Conservation (phyloP, 768 basidiomycete species). For the Atractiella rhizophila region DNA sequence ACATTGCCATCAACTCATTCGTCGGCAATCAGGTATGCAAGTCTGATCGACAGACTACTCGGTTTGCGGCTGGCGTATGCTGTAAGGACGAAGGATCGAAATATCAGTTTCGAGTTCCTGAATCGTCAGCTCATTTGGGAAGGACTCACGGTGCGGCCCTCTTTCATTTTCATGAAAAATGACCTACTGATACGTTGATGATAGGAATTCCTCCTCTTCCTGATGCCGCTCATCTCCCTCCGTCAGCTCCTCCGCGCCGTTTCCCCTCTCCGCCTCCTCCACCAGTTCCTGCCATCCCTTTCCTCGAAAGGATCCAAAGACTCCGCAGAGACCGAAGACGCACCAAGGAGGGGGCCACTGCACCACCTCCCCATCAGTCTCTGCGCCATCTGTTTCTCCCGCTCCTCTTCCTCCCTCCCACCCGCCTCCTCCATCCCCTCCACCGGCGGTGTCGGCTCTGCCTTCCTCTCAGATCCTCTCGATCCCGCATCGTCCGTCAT, state of each 20-base stretch:
- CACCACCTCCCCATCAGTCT: conserved; percentile 42
- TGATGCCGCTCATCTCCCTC: conserved; percentile 58
- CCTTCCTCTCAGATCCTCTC: conserved; percentile 26
- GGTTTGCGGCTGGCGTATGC: conserved; percentile 48
- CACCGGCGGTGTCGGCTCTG: conserved; percentile 32
- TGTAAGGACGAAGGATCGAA: conserved; percentile 39
- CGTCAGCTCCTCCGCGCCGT: conserved; percentile 37
- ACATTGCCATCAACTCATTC: background rate
- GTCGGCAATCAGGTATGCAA: conserved; percentile 41
- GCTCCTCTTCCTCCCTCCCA: conserved; percentile 10
- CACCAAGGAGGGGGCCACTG: conserved; percentile 32
- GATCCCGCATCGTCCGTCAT: conserved; percentile 1
- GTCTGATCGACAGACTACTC: conserved; percentile 52
- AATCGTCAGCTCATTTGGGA: conserved; percentile 99
- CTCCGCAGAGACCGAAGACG: conserved; percentile 1
- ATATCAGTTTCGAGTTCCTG: conserved; percentile 96
- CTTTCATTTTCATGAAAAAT: background rate
- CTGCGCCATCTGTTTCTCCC: conserved; percentile 54
- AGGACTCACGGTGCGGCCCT: conserved; percentile 58
- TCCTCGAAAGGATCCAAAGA: background rate
- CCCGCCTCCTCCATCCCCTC: too few species aligned
- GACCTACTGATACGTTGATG: background rate
- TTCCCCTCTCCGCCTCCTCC: conserved; percentile 20
- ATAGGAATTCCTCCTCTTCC: conserved; percentile 83
- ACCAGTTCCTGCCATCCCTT: conserved; percentile 2